Evolutionary conservation across 768 basidiomycete species (phyloP), one percentile per base, ranked within the genome.

Genomic region (Pleurotus citrinopileatus): DNA sequence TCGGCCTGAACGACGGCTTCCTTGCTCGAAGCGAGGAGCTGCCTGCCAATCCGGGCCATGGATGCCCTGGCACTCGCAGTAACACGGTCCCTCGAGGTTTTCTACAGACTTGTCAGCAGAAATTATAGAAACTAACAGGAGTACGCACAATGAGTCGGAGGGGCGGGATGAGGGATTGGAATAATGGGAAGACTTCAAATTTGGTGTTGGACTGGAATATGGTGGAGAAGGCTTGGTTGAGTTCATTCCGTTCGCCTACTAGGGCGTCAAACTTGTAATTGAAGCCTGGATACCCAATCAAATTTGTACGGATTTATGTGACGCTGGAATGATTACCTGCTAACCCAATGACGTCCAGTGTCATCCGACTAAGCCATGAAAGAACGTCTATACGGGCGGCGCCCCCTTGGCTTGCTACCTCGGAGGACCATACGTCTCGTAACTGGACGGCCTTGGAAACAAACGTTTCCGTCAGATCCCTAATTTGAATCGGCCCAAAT

Each of bases 311-410:
- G 13, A 15, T 15, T 17, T 80, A 67, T 13, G 77, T 67, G 48
- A 74, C 63, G 62, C 79, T 77, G 17, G 66, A 62, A 58, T 80
- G 80, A 47, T 70, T 74, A 17, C 81, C 76, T 71, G 61, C 79
- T 36, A 81, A 68, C 17, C 82, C 83, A 51, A 87, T 84, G 46
- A 82, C 75, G 54, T 84, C 84, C 10, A 85, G 68, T 7, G 83
- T 84, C 8, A 78, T 72, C 38, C 76, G 75, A 17, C 73, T 75
- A 1, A 85, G 68, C 75, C 76, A 85, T 1, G 67, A 61, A 42
- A 79, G 62, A 4, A 80, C 74, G 50, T 87, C 81, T 28, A 83
- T 59, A 3, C 65, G 58, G 8, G 40, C 60, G 2, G 23, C 42
- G 44, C 25, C 55, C 20, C 54, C 56, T 28, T 63, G 53, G 23